Evolutionary conservation across 2,329 filamentous ascomycete species (phyloP), one percentile per base, ranked within the genome.

Genomic region (Calonectria pseudoturangicola): DNA sequence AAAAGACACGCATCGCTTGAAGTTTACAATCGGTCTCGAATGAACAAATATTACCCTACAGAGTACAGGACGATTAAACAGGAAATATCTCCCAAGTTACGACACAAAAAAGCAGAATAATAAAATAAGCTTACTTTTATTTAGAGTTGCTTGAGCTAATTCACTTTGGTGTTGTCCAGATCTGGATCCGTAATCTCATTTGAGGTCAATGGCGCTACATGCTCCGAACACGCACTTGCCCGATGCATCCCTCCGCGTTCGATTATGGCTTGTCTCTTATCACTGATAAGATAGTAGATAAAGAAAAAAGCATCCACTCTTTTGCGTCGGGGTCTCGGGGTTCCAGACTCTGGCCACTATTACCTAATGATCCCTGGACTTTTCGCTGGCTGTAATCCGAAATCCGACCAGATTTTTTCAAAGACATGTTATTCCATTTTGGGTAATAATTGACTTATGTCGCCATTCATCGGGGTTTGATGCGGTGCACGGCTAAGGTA

Each of bases 311-410:
- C 25, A 58, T 69, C 7, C 25, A 66, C 75, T 30, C 47, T 54
- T 33, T 36, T 36, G 45, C 25, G 30, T 64, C 65, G 72, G 75
- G 33, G 67, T 74, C 68, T 73, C 48, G 60, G 68, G 8, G 28
- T 75, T 74, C 71, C 70, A 67, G 68, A 72, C 67, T 50, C 47
- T 62, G 12, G 45, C 18, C 36, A 60, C 77, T 47, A 63, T 63
- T 63, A 47, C 58, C 39, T 63, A 63, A 63, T 63, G 27, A 36
- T 36, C 16, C 30, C 39, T 63, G 58, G 56, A 13, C 45, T 30
- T 45, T 62, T 62, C 7, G 8, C 25, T 16, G 30, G 25, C 45
- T 47, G 41, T 60, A 63, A 63, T 2, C 58, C 58, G 58, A 63
- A 63, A 63, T 45, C 58, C 41, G 58, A 63, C 27, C 39, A 13